Evolutionary conservation across 1,284 basidiomycete genomes (phyloP).

Genomic region (Cryptococcus sp.): DNA sequence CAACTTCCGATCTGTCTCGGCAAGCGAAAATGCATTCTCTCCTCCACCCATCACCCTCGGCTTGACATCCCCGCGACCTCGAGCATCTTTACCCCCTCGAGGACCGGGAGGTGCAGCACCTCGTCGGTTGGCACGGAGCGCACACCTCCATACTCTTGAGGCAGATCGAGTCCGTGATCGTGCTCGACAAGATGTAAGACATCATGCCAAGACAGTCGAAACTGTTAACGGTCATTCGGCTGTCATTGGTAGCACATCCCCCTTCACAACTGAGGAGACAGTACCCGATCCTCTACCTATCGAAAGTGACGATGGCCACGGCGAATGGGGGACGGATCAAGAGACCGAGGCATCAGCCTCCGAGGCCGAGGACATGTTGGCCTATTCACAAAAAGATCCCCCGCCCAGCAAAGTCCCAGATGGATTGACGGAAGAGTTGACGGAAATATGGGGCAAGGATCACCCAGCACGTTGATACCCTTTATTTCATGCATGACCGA

Average conservation of each 20-base stretch:
- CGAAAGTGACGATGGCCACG: conserved; percentile 12
- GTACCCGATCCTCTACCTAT: conserved; percentile 3
- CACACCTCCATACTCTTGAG: conserved; percentile 46
- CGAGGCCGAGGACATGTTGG: conserved; percentile 11
- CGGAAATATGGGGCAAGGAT: not conserved
- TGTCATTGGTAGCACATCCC: conserved; percentile 2
- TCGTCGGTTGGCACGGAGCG: conserved; percentile 28
- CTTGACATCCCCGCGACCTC: not conserved
- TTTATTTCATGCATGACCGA: not conserved
- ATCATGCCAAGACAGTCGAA: not conserved
- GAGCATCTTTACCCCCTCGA: not conserved
- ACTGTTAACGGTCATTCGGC: not conserved
- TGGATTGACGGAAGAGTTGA: not conserved
- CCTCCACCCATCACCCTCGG: conserved; percentile 5
- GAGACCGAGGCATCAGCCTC: conserved; percentile 19
- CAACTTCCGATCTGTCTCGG: conserved; percentile 22
- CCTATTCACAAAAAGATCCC: too few relatives aligned
- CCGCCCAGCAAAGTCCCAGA: too few relatives aligned
- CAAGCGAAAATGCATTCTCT: conserved; percentile 6
- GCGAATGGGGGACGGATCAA: conserved; percentile 22
- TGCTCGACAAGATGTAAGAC: conserved; percentile 2
- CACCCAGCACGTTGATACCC: conserved; percentile 14
- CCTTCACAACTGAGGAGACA: not conserved
- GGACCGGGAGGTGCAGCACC: too few relatives aligned
- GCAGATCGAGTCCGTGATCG: conserved; percentile 15